Percentiles rank a stretch among this genome's conserved stretches.
phyloP scores from a whole-genome alignment of 768 basidiomycete genomes.

The Amanita rimosa region DNA sequence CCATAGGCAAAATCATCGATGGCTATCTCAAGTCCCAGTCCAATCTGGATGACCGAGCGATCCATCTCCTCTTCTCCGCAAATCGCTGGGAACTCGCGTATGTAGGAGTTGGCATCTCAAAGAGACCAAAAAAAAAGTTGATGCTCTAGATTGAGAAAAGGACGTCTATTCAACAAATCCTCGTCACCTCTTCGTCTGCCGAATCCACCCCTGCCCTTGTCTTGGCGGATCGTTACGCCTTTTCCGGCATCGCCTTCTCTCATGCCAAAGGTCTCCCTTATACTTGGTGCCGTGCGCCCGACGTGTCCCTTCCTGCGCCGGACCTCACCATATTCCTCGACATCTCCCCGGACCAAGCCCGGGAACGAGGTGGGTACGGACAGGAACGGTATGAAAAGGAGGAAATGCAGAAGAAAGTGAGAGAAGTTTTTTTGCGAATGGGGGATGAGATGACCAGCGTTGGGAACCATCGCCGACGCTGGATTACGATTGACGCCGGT shows the following conservation, averaged over 20 bases:
- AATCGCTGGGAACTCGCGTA: constrained; percentile 96
- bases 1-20: constrained; percentile 90
- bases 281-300: constrained; percentile 80
- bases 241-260: constrained; percentile 91
- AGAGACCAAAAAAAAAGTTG: not conserved
- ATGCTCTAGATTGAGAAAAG: constrained; percentile 19
- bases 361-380: constrained; percentile 69
- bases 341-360: constrained; percentile 59
- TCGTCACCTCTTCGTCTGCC: constrained; percentile 26
- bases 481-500: constrained; percentile 7
- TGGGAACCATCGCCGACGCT: not conserved
- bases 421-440: constrained; percentile 46
- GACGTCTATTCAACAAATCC: constrained; percentile 39
- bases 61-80: constrained; percentile 92
- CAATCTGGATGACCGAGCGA: constrained; percentile 83
- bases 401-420: constrained; percentile 60
- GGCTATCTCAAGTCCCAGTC: constrained; percentile 75
- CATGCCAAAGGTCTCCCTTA: constrained; percentile 57
- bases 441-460: constrained; percentile 31
- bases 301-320: constrained; percentile 79
- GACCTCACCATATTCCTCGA: constrained; percentile 86
- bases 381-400: constrained; percentile 80
- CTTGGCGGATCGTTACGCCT: constrained; percentile 90
- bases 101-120: constrained; percentile 12
- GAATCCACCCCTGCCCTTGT: constrained; percentile 34